These are phyloP conservation scores for Pichia cephalocereana DNA, from an alignment of 805 yeast genomes.

Conservation along the genomic window DNA sequence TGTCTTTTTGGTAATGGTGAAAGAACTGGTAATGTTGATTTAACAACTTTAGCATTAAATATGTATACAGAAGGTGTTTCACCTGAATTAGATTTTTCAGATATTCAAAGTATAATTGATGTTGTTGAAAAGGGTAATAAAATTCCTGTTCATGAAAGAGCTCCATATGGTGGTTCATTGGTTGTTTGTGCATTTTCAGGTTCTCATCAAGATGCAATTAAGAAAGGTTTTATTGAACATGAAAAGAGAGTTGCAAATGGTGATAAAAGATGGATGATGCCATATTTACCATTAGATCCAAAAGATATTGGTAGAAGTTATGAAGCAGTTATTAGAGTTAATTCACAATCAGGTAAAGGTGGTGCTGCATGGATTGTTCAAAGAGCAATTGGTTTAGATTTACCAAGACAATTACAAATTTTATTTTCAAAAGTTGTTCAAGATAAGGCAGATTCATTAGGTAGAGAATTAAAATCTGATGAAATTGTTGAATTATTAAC, in stretches of 20 bases:
- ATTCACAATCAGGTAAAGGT: slow-evolving; percentile 83
- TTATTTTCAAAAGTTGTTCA: slow-evolving; percentile 60
- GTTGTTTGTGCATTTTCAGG: slow-evolving; percentile 77
- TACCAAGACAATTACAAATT: slow-evolving; percentile 66
- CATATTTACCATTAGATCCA: slow-evolving; percentile 75
- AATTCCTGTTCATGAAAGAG: slow-evolving; percentile 64
- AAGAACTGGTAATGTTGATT: slow-evolving; percentile 77
- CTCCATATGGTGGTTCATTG: slow-evolving; percentile 73
- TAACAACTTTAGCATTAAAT: slow-evolving; percentile 66
- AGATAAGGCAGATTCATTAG: slow-evolving; percentile 50
- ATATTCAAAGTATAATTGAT: slow-evolving; percentile 55
- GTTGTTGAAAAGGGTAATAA: slow-evolving; percentile 70
- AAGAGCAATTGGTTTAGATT: slow-evolving; percentile 60
- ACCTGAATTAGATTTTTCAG: slow-evolving; percentile 65
- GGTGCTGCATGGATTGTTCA: slow-evolving; percentile 80
- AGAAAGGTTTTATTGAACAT: slow-evolving; percentile 35
- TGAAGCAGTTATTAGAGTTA: slow-evolving; percentile 76
- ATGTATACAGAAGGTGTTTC: slow-evolving; percentile 71
- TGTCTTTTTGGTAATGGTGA: slow-evolving; percentile 80
- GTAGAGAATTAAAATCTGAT: slow-evolving; percentile 59
- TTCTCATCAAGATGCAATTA: slow-evolving; percentile 31
- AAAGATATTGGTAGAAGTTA: slow-evolving; percentile 72
- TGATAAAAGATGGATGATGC: slow-evolving; percentile 54
- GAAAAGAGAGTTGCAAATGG: slow-evolving; percentile 41
- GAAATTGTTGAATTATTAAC: slow-evolving; percentile 56